Conservation (phyloP, 2,329 filamentous ascomycete species). For the Blastomyces silverae region DNA sequence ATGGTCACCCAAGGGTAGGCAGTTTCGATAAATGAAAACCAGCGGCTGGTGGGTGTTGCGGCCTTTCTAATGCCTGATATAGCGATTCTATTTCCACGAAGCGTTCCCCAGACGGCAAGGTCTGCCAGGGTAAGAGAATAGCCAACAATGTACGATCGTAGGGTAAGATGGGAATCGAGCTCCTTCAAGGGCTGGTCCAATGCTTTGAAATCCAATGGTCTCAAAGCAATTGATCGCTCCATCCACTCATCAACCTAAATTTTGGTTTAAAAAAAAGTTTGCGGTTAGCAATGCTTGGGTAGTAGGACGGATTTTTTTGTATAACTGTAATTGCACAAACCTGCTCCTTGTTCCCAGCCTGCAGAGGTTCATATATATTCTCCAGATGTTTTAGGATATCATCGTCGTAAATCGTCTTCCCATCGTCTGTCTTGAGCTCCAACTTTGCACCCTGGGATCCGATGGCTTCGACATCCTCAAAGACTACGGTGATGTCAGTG, state of each 20-base stretch:
- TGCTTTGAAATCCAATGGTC: constrained; percentile 21
- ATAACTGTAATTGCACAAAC: constrained; percentile 14
- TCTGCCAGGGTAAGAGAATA: constrained; percentile 23
- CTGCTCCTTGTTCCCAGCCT: constrained; percentile 19
- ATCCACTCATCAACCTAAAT: constrained; percentile 23
- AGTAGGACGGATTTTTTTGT: not conserved
- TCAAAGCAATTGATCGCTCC: constrained; percentile 19
- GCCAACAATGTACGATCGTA: constrained; percentile 23
- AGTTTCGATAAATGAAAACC: constrained; percentile 24
- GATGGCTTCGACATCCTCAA: constrained; percentile 21
- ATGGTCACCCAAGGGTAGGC: constrained; percentile 24
- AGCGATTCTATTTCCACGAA: constrained; percentile 24
- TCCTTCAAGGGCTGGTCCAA: constrained; percentile 24
- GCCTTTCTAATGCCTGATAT: constrained; percentile 17
- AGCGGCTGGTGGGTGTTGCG: constrained; percentile 19
- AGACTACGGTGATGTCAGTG: constrained; percentile 16
- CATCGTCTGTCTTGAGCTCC: constrained; percentile 19
- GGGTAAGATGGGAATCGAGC: constrained; percentile 23
- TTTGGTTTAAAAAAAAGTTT: not conserved
- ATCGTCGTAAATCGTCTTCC: constrained; percentile 20
- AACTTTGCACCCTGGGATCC: constrained; percentile 18
- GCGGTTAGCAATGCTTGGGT: not conserved
- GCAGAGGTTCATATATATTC: constrained; percentile 18
- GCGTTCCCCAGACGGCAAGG: constrained; percentile 22
- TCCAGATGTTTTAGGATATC: constrained; percentile 20